phyloP scores from a whole-genome alignment of 768 basidiomycete species.

The Suillus placidus region DNA sequence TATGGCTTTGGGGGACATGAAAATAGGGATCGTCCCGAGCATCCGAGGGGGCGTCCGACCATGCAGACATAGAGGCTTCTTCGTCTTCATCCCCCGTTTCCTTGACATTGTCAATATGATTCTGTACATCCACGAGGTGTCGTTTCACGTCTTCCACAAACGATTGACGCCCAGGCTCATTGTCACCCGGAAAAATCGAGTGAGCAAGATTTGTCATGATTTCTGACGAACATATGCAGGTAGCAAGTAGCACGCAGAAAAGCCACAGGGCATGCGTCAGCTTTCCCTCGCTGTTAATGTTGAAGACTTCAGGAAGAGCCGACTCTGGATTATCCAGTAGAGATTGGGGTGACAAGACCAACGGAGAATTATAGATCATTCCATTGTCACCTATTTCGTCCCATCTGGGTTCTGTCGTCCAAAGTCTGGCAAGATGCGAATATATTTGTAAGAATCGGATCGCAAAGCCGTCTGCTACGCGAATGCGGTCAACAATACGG shows the following conservation, averaged over 20 bases:
- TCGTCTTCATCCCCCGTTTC: slow-evolving; percentile 22
- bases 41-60: neutral
- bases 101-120: slow-evolving; percentile 19
- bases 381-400: slow-evolving; percentile 1
- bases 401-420: slow-evolving; percentile 6
- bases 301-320: slow-evolving; percentile 25
- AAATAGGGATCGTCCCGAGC: slow-evolving; percentile 2
- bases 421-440: neutral
- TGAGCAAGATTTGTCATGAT: neutral
- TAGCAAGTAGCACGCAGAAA: slow-evolving; percentile 37
- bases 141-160: slow-evolving; percentile 13
- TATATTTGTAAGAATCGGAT: slow-evolving; percentile 2
- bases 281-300: slow-evolving; percentile 53
- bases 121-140: slow-evolving; percentile 11
- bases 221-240: neutral
- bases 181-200: slow-evolving; percentile 14
- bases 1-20: neutral
- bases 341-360: neutral
- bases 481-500: neutral
- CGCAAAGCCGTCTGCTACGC: neutral
- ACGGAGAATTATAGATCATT: neutral
- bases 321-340: neutral
- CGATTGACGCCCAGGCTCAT: neutral
- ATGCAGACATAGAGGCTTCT: neutral
- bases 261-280: slow-evolving; percentile 56